Evolutionary conservation across 495 filamentous ascomycete species (phyloP).

Genomic region (Elasticomyces elasticus): DNA sequence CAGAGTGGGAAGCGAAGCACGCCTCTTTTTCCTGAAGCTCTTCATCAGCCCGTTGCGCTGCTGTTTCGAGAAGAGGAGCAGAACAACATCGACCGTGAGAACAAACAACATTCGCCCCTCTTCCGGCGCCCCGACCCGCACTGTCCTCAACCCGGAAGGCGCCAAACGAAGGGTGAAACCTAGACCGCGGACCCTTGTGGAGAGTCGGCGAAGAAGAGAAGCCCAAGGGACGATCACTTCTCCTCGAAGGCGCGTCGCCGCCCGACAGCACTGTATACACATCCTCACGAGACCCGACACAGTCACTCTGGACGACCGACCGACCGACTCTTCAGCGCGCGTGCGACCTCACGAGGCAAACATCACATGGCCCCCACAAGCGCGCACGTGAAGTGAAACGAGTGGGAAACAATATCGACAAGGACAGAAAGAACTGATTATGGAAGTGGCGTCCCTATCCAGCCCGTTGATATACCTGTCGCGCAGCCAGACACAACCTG

Average conservation of each 20-base stretch:
- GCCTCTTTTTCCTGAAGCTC: background rate
- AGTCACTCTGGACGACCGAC: background rate
- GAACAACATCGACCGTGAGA: too few relatives aligned
- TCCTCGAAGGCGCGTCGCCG: background rate
- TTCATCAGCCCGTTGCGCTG: too few relatives aligned
- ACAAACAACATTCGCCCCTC: background rate
- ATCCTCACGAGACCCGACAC: background rate
- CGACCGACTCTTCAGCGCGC: background rate
- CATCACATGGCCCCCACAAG: background rate
- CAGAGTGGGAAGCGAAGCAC: background rate
- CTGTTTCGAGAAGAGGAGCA: too few relatives aligned
- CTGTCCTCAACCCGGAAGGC: background rate
- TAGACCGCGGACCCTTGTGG: background rate
- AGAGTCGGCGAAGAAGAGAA: background rate
- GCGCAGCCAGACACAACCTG: conserved; percentile 23
- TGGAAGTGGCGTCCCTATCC: conserved; percentile 29
- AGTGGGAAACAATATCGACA: background rate
- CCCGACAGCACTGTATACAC: background rate
- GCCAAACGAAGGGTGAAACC: background rate
- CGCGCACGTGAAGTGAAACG: background rate
- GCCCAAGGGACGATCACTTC: background rate
- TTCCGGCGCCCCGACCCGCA: background rate
- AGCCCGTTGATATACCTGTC: conserved; percentile 14
- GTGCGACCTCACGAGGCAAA: background rate
- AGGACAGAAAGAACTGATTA: background rate